Conservation (phyloP, 225 moss, liverwort and hornwort genomes). For the Asterella californica region DNA sequence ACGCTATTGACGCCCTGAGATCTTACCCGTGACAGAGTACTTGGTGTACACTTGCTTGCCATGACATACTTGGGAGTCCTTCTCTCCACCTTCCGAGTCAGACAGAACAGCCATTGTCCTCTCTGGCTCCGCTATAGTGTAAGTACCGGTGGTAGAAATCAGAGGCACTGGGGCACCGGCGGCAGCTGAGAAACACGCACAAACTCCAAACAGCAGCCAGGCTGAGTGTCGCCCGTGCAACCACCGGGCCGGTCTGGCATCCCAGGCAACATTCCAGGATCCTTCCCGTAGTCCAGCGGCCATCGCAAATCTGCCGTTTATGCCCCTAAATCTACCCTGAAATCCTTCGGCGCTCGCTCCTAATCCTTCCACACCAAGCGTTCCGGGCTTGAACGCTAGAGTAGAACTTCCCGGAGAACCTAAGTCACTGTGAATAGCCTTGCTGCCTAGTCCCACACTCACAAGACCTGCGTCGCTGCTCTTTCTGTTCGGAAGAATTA, state of each 20-base stretch:
- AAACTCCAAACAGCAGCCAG: conserved; percentile 87
- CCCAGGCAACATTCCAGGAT: conserved; percentile 89
- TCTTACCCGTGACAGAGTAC: conserved; percentile 75
- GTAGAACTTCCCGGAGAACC: conserved; percentile 24
- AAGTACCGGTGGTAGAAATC: conserved; percentile 45
- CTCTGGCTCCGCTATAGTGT: conserved; percentile 51
- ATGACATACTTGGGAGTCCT: conserved; percentile 56
- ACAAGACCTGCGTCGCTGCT: conserved; percentile 37
- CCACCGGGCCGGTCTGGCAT: conserved; percentile 90
- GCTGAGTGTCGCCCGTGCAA: conserved; percentile 87
- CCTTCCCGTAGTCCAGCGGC: conserved; percentile 79
- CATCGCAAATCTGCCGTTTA: conserved; percentile 69
- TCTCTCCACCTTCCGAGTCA: conserved; percentile 38
- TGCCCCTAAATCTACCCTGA: conserved; percentile 50
- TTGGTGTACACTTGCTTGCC: conserved; percentile 75
- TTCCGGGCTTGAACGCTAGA: conserved; percentile 34
- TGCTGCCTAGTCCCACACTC: conserved; percentile 38
- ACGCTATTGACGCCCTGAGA: background rate
- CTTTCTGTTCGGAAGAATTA: conserved; percentile 41
- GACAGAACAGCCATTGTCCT: conserved; percentile 23
- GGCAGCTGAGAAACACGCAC: conserved; percentile 48
- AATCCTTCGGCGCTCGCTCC: conserved; percentile 39
- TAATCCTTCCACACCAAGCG: conserved; percentile 35
- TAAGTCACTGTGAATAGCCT: conserved; percentile 25
- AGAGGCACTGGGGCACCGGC: conserved; percentile 59